Conservation (phyloP, 2,329 filamentous ascomycete species). For the Calonectria crousiana region DNA sequence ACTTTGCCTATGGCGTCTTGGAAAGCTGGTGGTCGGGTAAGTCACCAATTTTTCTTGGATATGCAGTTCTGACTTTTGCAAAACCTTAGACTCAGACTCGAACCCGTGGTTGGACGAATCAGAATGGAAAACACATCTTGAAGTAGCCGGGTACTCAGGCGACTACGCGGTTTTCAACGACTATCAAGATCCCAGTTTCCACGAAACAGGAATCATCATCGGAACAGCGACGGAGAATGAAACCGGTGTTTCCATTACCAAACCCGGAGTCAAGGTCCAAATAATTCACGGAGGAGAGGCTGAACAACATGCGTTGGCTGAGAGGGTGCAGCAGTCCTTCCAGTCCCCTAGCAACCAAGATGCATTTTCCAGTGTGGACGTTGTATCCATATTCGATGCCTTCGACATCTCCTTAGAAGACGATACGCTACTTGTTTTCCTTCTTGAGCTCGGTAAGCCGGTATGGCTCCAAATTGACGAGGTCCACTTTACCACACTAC, state of each 20-base stretch:
- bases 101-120: background rate
- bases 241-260: background rate
- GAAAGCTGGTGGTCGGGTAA: constrained; percentile 47
- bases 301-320: background rate
- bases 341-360: background rate
- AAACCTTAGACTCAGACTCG: background rate
- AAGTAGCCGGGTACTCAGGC: background rate
- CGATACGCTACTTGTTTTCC: background rate
- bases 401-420: background rate
- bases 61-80: background rate
- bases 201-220: background rate
- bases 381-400: background rate
- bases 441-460: background rate
- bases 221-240: background rate
- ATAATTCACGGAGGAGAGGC: background rate
- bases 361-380: background rate
- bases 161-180: background rate
- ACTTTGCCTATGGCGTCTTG: constrained; percentile 49
- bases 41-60: background rate
- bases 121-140: background rate
- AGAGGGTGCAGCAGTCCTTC: background rate
- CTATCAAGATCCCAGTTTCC: background rate
- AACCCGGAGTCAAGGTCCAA: background rate
- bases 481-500: background rate
- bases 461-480: background rate